A percentile compares a stretch with the other conserved stretches of the same genome.
Evolutionary conservation across 1,284 basidiomycete genomes (phyloP).

Genomic region (Trametes pubescens): DNA sequence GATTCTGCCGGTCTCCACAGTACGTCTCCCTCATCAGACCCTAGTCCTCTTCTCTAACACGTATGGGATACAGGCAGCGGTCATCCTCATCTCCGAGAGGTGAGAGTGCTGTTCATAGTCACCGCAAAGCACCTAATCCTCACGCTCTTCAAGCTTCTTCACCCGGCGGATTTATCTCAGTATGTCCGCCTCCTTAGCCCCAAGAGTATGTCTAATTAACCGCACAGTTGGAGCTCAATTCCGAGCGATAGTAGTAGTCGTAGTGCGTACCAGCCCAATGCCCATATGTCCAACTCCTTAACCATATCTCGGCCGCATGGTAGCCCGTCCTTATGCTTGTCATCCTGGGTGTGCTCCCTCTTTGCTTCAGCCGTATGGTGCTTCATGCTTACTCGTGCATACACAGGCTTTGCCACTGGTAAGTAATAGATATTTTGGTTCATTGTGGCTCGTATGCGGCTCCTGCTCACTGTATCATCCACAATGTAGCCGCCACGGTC

Average conservation of each 20-base stretch:
- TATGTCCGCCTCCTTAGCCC: not conserved
- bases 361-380: not conserved
- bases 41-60: not conserved
- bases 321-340: slow-evolving; percentile 13
- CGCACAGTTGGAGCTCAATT: slow-evolving; percentile 6
- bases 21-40: not conserved
- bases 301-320: not conserved
- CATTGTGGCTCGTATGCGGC: too few species aligned
- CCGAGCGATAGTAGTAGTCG: slow-evolving; percentile 8
- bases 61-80: not conserved
- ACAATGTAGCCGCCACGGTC: slow-evolving; percentile 8
- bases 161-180: slow-evolving; percentile 17
- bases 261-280: not conserved
- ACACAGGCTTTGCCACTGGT: slow-evolving; percentile 8
- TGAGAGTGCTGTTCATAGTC: not conserved
- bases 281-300: not conserved
- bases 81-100: slow-evolving; percentile 3
- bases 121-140: too few species aligned
- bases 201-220: not conserved
- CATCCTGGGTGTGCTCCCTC: not conserved
- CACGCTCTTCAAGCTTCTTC: slow-evolving; percentile 11
- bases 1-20: slow-evolving; percentile 7
- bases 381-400: not conserved
- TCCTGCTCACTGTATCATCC: too few species aligned
- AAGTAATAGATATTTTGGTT: too few species aligned